A percentile compares a stretch with the other conserved stretches of the same genome.
Evolutionary conservation across 2,329 filamentous ascomycete genomes (phyloP).

Genomic region (Stemphylium vesicarium): DNA sequence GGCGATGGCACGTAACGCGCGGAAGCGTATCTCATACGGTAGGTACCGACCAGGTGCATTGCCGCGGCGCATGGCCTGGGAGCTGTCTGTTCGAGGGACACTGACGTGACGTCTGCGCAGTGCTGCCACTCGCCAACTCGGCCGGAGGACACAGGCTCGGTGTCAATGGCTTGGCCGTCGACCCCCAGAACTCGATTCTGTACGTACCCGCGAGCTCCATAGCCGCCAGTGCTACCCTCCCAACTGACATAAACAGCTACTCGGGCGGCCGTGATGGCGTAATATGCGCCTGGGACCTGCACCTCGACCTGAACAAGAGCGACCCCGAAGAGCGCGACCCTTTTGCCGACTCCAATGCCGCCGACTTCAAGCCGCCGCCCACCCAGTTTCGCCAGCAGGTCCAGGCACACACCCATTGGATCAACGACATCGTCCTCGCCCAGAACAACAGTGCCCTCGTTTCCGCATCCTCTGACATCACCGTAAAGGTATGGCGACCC

Average conservation of each 20-base stretch:
- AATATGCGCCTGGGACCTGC: constrained; percentile 93
- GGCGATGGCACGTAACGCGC: constrained; percentile 59
- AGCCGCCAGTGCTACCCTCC: constrained; percentile 6
- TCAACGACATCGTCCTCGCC: constrained; percentile 87
- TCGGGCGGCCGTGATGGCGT: constrained; percentile 94
- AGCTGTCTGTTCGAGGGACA: constrained; percentile 3
- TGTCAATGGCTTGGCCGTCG: constrained; percentile 92
- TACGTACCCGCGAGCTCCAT: constrained; percentile 56
- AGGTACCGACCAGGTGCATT: constrained; percentile 24
- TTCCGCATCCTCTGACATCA: constrained; percentile 91
- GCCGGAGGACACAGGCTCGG: constrained; percentile 88
- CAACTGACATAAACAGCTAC: constrained; percentile 66
- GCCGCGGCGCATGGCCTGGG: constrained; percentile 1
- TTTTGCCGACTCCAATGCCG: constrained; percentile 45
- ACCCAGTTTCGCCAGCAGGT: constrained; percentile 67
- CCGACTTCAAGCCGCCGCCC: constrained; percentile 49
- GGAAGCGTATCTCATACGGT: constrained; percentile 62
- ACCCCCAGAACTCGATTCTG: constrained; percentile 83
- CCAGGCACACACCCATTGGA: constrained; percentile 92
- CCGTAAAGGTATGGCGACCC: constrained; percentile 91
- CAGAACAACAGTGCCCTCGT: constrained; percentile 80
- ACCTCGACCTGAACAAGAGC: constrained; percentile 64
- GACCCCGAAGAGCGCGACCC: constrained; percentile 50
- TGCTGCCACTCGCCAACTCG: constrained; percentile 75
- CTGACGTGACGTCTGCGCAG: constrained; percentile 49